These are phyloP conservation scores for Cucurbita ficifolia DNA, from an alignment of 306 rosid genomes.

Conservation along the genomic window DNA sequence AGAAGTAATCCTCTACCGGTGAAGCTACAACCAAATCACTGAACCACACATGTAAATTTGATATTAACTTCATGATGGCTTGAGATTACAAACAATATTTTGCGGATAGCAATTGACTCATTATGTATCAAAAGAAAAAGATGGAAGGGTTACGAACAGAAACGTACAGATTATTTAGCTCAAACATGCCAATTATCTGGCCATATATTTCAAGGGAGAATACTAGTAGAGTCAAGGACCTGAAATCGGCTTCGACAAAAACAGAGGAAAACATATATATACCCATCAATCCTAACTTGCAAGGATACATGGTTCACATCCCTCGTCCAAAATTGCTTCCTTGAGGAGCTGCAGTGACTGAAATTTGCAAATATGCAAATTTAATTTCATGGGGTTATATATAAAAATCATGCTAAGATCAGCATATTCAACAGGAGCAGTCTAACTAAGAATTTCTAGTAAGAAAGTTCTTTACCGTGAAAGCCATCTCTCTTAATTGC, in stretches of 20 bases:
- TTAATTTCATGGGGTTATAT: not conserved
- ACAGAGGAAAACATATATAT: constrained; percentile 15
- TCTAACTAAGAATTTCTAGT: not conserved
- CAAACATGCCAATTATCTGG: constrained; percentile 91
- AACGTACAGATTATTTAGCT: constrained; percentile 87
- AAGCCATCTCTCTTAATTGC: constrained; percentile 77
- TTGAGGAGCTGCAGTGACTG: constrained; percentile 88
- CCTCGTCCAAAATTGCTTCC: constrained; percentile 64
- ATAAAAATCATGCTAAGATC: not conserved
- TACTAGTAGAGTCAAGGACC: constrained; percentile 54
- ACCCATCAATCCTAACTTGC: constrained; percentile 10
- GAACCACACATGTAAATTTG: constrained; percentile 17
- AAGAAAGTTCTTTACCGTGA: constrained; percentile 32
- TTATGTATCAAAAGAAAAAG: not conserved
- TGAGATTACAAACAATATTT: not conserved
- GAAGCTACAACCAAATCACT: constrained; percentile 96
- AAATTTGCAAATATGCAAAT: constrained; percentile 11
- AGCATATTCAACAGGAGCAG: not conserved
- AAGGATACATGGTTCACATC: constrained; percentile 89
- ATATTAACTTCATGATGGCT: not conserved
- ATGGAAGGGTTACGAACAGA: not conserved
- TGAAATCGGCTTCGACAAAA: constrained; percentile 8
- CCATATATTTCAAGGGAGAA: constrained; percentile 91
- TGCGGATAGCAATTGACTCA: not conserved
- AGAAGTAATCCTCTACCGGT: constrained; percentile 90